phyloP scores from a whole-genome alignment of 2,329 filamentous ascomycete species.

The Colletotrichum viniferum region DNA sequence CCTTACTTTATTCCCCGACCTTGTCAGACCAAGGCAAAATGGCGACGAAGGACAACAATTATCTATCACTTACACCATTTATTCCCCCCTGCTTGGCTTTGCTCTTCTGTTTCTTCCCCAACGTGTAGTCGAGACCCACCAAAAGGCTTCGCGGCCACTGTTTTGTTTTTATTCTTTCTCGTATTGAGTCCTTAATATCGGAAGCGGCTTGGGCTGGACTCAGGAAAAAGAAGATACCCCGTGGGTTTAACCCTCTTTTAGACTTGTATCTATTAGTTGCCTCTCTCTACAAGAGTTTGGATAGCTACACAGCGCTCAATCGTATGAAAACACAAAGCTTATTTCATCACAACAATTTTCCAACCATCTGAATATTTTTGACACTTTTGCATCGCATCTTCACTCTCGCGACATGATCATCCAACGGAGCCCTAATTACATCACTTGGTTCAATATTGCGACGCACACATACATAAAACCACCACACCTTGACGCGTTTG shows the following conservation, averaged over 20 bases:
- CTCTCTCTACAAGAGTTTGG: background rate
- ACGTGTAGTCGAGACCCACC: background rate
- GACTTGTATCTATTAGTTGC: slow-evolving; percentile 12
- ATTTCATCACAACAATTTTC: background rate
- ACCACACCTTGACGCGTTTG: background rate
- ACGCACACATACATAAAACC: background rate
- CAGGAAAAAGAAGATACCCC: slow-evolving; percentile 21
- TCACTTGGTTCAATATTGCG: background rate
- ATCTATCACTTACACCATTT: background rate
- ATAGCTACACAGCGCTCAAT: slow-evolving; percentile 9
- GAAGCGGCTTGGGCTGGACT: slow-evolving; percentile 18
- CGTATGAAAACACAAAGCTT: background rate
- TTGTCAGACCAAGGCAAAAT: slow-evolving; percentile 18
- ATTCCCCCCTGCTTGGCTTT: background rate
- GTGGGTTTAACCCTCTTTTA: slow-evolving; percentile 15
- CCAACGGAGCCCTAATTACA: background rate
- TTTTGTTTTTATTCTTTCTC: background rate
- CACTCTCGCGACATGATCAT: background rate
- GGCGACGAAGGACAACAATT: background rate
- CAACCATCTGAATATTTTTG: background rate
- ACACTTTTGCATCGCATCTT: background rate
- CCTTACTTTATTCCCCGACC: background rate
- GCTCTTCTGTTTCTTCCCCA: background rate
- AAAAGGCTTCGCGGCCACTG: background rate
- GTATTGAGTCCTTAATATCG: background rate